Evolutionary conservation across 176 grass and related monocot species (phyloP).

Genomic region (Cenchrus purpureus): DNA sequence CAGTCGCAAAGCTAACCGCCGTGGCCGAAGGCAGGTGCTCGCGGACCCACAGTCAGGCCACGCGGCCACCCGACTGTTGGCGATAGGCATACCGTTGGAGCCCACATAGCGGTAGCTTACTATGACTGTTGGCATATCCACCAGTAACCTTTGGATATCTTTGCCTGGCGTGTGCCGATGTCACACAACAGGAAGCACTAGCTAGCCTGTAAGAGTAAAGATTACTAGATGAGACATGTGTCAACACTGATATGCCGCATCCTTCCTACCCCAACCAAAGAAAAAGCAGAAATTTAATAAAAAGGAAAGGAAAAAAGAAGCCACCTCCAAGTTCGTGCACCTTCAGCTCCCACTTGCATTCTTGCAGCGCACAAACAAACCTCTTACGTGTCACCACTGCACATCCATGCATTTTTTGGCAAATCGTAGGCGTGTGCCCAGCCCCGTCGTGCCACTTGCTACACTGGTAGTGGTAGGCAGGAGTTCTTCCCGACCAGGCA

Average conservation of each 20-base stretch:
- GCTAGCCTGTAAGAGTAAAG: neutral
- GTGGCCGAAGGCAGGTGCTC: too few species aligned
- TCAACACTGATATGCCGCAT: neutral
- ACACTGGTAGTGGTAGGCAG: neutral
- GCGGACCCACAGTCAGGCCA: too few species aligned
- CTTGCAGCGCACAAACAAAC: too few species aligned
- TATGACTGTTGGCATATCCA: too few species aligned
- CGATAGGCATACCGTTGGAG: too few species aligned
- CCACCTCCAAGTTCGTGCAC: neutral
- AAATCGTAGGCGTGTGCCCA: neutral
- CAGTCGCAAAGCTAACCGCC: too few species aligned
- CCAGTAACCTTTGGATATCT: neutral
- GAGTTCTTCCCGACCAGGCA: neutral
- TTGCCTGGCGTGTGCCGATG: neutral
- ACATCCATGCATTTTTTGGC: neutral
- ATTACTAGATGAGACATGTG: neutral
- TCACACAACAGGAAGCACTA: neutral
- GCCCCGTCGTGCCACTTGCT: constrained; percentile 6
- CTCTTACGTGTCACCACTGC: too few species aligned
- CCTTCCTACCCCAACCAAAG: neutral
- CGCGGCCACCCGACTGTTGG: too few species aligned
- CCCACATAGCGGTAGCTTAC: too few species aligned
- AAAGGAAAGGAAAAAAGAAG: neutral
- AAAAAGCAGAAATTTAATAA: neutral
- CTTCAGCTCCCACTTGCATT: neutral